phyloP scores from a whole-genome alignment of 2,329 filamentous ascomycete genomes.

The Lachnellula subtilissima region DNA sequence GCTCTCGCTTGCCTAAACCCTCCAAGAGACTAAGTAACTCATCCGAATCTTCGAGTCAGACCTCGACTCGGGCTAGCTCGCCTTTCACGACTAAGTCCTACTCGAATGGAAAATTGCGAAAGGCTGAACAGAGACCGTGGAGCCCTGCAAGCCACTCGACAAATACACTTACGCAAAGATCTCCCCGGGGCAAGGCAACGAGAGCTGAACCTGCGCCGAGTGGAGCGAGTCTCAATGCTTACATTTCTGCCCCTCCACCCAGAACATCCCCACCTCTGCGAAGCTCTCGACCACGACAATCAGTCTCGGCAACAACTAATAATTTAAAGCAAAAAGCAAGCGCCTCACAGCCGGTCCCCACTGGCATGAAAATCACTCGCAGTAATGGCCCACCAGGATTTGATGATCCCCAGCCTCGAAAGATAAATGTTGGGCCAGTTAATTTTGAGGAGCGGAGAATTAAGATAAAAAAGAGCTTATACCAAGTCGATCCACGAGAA shows the following conservation, averaged over 20 bases:
- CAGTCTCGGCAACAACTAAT: conserved; percentile 71
- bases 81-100: conserved; percentile 44
- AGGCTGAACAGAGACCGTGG: conserved; percentile 24
- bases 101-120: conserved; percentile 27
- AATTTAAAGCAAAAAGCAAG: conserved; percentile 62
- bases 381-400: conserved; percentile 12
- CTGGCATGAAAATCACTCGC: conserved; percentile 28
- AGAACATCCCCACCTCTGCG: conserved; percentile 74
- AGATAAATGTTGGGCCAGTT: conserved; percentile 64
- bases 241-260: conserved; percentile 64
- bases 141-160: conserved; percentile 21
- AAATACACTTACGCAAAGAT: conserved; percentile 34
- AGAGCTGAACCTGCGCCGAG: conserved; percentile 26
- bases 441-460: conserved; percentile 81
- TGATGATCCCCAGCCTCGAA: conserved; percentile 34
- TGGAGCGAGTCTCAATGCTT: conserved; percentile 63
- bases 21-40: conserved; percentile 34
- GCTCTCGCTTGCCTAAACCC: conserved; percentile 26
- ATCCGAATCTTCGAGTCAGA: conserved; percentile 43
- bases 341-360: conserved; percentile 21
- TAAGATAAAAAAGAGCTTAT: conserved; percentile 75
- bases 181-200: conserved; percentile 21
- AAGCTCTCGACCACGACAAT: conserved; percentile 76
- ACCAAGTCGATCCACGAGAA: conserved; percentile 76
- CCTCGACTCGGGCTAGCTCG: conserved; percentile 53